Conservation (phyloP, 2,329 filamentous ascomycete genomes). For the Fusarium tricinctum region DNA sequence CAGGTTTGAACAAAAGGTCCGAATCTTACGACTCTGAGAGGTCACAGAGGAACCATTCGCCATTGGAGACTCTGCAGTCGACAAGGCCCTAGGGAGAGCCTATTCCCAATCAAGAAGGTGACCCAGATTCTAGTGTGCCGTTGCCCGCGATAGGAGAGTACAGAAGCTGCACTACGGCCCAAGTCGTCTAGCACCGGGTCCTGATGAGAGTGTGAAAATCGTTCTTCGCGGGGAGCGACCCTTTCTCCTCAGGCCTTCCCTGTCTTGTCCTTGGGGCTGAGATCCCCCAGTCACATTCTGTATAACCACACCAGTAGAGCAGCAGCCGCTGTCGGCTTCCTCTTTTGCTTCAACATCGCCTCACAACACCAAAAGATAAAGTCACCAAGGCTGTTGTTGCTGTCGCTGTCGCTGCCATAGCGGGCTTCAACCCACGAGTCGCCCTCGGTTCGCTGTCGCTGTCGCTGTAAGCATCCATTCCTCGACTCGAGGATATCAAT, state of each 20-base stretch:
- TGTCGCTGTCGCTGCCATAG: slow-evolving; percentile 37
- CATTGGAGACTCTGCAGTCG: slow-evolving; percentile 28
- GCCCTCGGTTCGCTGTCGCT: slow-evolving; percentile 36
- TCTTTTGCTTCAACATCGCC: slow-evolving; percentile 38
- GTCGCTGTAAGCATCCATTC: slow-evolving; percentile 24
- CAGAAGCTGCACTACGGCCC: slow-evolving; percentile 24
- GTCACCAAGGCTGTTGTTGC: slow-evolving; percentile 20
- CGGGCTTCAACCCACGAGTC: slow-evolving; percentile 43
- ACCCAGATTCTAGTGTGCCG: slow-evolving; percentile 29
- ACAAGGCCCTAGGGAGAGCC: slow-evolving; percentile 22
- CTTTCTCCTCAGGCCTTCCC: slow-evolving; percentile 35
- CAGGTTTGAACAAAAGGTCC: slow-evolving; percentile 46
- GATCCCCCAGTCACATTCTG: slow-evolving; percentile 31
- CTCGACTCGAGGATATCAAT: slow-evolving; percentile 26
- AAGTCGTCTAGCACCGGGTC: slow-evolving; percentile 36
- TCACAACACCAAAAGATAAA: slow-evolving; percentile 28
- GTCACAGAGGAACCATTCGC: slow-evolving; percentile 28
- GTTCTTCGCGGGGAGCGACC: slow-evolving; percentile 42
- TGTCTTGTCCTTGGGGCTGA: slow-evolving; percentile 35
- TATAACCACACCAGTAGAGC: slow-evolving; percentile 43
- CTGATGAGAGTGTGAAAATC: slow-evolving; percentile 27
- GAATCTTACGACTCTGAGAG: slow-evolving; percentile 32
- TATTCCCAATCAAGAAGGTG: slow-evolving; percentile 40
- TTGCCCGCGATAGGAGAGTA: slow-evolving; percentile 33
- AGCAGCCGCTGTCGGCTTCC: slow-evolving; percentile 40